Evolutionary conservation across 352 stramenopile genomes (phyloP).

Genomic region (Globisporangium okanoganense): DNA sequence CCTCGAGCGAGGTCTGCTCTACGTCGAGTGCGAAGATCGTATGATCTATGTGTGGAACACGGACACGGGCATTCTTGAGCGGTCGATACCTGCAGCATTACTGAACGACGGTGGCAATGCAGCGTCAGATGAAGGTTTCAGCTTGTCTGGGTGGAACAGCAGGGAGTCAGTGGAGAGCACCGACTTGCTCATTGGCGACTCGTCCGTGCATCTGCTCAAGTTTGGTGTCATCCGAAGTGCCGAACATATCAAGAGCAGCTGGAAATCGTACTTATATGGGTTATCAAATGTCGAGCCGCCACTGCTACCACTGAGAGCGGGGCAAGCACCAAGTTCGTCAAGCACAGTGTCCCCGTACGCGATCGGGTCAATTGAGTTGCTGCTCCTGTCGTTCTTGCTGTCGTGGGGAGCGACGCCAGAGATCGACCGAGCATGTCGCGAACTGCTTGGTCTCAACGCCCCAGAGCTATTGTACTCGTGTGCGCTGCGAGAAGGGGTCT

Average conservation of each 20-base stretch:
- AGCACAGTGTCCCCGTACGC: constrained; percentile 41
- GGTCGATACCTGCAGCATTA: constrained; percentile 46
- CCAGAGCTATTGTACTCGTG: constrained; percentile 61
- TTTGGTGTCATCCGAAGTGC: constrained; percentile 64
- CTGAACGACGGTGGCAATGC: constrained; percentile 46
- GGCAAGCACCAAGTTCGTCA: background rate
- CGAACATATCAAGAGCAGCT: constrained; percentile 65
- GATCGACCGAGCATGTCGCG: constrained; percentile 59
- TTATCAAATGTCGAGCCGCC: constrained; percentile 17
- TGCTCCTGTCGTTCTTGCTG: constrained; percentile 69
- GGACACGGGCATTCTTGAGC: constrained; percentile 74
- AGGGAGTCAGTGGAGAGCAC: constrained; percentile 36
- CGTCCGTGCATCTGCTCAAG: constrained; percentile 55
- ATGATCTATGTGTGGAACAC: constrained; percentile 82
- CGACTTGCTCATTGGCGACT: constrained; percentile 49
- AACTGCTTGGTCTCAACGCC: constrained; percentile 50
- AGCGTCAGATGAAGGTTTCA: constrained; percentile 6
- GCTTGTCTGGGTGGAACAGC: constrained; percentile 22
- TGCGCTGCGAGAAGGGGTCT: constrained; percentile 48
- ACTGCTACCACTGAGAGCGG: background rate
- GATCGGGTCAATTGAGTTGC: constrained; percentile 64
- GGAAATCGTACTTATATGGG: constrained; percentile 55
- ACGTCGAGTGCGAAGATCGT: constrained; percentile 66
- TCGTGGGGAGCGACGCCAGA: constrained; percentile 66
- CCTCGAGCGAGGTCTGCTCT: constrained; percentile 48